phyloP scores from a whole-genome alignment of 2,329 filamentous ascomycete genomes.

The Zymoseptoria tritici region DNA sequence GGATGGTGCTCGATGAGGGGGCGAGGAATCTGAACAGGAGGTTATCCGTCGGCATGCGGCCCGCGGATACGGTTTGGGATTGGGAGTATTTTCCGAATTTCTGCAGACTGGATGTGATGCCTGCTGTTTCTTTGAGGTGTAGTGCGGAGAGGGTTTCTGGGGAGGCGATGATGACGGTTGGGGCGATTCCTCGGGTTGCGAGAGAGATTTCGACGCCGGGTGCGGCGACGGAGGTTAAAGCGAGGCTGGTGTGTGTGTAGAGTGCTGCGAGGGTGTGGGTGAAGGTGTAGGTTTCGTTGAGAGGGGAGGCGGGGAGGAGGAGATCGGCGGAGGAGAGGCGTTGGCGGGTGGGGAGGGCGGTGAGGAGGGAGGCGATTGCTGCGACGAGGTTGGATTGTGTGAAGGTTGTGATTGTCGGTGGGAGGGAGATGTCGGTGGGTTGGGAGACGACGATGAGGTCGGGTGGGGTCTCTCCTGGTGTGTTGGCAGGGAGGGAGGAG shows the following conservation, averaged over 20 bases:
- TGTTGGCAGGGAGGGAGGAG: conserved; percentile 56
- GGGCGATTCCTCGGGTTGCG: conserved; percentile 66
- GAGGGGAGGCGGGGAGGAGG: conserved; percentile 74
- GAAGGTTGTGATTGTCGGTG: conserved; percentile 71
- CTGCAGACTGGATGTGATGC: conserved; percentile 51
- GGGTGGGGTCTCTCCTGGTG: conserved; percentile 44
- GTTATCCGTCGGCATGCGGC: conserved; percentile 63
- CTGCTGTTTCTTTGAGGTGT: conserved; percentile 54
- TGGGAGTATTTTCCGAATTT: conserved; percentile 65
- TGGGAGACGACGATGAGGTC: conserved; percentile 60
- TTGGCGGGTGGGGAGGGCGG: conserved; percentile 66
- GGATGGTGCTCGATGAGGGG: conserved; percentile 47
- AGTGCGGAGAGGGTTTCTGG: conserved; percentile 64
- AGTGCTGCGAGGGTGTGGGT: conserved; percentile 74
- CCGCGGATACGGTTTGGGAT: conserved; percentile 61
- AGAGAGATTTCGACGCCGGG: conserved; percentile 62
- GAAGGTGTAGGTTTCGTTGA: conserved; percentile 72
- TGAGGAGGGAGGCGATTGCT: conserved; percentile 70
- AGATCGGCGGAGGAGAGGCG: conserved; percentile 68
- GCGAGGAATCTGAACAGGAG: conserved; percentile 57
- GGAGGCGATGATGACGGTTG: conserved; percentile 74
- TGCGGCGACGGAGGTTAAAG: conserved; percentile 80
- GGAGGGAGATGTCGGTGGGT: conserved; percentile 38
- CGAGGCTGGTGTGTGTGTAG: conserved; percentile 75
- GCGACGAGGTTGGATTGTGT: conserved; percentile 79